Conservation (phyloP, 2,329 filamentous ascomycete species). For the Cladosporium sp. region DNA sequence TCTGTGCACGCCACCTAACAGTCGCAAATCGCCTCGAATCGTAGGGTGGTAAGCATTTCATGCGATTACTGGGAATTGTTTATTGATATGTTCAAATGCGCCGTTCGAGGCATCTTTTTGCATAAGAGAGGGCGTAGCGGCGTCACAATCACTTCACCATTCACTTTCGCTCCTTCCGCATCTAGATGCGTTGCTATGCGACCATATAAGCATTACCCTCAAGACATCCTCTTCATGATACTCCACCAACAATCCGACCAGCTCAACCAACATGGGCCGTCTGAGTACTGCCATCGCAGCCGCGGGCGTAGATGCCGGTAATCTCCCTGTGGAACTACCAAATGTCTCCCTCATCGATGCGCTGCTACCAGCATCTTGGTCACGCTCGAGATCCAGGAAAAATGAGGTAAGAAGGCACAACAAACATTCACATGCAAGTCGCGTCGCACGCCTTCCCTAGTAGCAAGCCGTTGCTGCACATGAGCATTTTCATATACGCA, state of each 20-base stretch:
- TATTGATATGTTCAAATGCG: no score
- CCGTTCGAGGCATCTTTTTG: no score
- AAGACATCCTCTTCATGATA: no score
- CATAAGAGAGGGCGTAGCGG: no score
- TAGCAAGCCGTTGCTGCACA: no score
- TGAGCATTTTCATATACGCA: no score
- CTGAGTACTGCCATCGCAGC: slow-evolving; percentile 28
- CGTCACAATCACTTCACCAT: neutral
- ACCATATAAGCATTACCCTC: no score
- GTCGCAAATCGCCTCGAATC: no score
- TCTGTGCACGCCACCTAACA: no score
- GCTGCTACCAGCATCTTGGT: slow-evolving; percentile 21
- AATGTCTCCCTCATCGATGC: slow-evolving; percentile 29
- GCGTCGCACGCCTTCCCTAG: no score
- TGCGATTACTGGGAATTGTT: no score
- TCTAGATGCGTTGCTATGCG: neutral
- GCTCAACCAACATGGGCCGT: slow-evolving; percentile 22
- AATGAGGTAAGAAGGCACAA: neutral
- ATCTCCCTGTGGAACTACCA: slow-evolving; percentile 25
- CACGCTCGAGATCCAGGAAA: neutral
- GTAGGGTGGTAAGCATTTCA: no score
- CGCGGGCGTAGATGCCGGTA: slow-evolving; percentile 23
- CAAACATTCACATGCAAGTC: neutral
- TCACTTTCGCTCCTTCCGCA: neutral
- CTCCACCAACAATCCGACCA: neutral